Base-by-base conservation (phyloP, 805 yeast genomes). In the Candida caryicola region DNA sequence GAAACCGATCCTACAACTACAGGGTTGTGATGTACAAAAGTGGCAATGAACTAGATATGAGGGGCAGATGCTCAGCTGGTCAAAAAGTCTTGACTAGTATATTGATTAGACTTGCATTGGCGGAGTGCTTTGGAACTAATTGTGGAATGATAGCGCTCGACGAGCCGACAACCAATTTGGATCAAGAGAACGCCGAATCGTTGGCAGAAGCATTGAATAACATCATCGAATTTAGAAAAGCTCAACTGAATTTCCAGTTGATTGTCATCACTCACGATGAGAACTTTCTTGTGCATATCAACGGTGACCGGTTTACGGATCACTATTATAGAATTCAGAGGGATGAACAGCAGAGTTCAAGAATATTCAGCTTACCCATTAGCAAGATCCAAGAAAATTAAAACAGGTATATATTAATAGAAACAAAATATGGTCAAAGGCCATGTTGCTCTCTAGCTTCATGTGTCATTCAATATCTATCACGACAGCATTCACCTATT, bases 21-120 rank as follows among this genome's bases (percentile, higher is more conserved):
- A 71, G 97, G 27, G 97, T 93, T 14, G 95, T 90, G 16, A 93
- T 93, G 99, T 81, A 81, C 42, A 93, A 93, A 57, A 87, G 85
- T 52, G 91, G 85, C 42, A 85, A 82, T 1, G 98, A 93, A 59
- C 66, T 93, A 33, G 99, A 93, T 56, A 93, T 93, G 99, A 76
- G 99, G 45, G 99, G 99, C 0, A 68, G 99, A 41, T 93, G 99
- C 59, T 87, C 96, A 1, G 98, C 99, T 0, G 99, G 99, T 0
- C 99, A 93, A 60, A 87, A 89, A 53, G 97, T 93, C 4, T 63
- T 93, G 32, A 96, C 98, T 0, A 83, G 95, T 28, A 90, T 93
- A 33, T 80, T 93, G 23, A 91, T 93, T 40, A 72, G 99, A 39
- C 64, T 93, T 39, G 96, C 97, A 0, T 67, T 93, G 33, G 93